A percentile compares a stretch with the other conserved stretches of the same genome.
These are phyloP conservation scores for Terfezia boudieri DNA, from an alignment of 495 filamentous ascomycete genomes.

Conservation along the genomic window DNA sequence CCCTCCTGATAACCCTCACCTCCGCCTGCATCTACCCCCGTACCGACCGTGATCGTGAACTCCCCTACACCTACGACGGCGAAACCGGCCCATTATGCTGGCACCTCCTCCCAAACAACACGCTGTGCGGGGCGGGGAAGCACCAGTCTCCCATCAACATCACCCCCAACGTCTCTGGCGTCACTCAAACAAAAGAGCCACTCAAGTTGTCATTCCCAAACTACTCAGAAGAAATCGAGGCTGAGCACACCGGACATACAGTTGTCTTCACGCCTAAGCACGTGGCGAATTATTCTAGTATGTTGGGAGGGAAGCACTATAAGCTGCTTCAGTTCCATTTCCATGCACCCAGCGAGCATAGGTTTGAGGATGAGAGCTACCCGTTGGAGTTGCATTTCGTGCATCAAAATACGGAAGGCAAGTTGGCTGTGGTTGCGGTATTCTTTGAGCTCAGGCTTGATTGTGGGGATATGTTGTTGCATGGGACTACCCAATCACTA, in stretches of 20 bases:
- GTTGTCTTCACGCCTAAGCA: slow-evolving; percentile 6
- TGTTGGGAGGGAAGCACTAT: slow-evolving; percentile 26
- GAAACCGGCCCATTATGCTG: slow-evolving; percentile 34
- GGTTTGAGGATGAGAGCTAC: slow-evolving; percentile 27
- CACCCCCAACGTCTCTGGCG: slow-evolving; percentile 18
- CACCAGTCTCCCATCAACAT: slow-evolving; percentile 42
- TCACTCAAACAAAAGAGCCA: background rate
- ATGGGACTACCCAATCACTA: background rate
- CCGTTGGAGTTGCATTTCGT: slow-evolving; percentile 47
- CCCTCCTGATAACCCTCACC: slow-evolving; percentile 3
- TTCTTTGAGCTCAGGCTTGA: slow-evolving; percentile 33
- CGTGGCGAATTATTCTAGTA: slow-evolving; percentile 4
- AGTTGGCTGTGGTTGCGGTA: slow-evolving; percentile 33
- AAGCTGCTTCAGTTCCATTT: slow-evolving; percentile 44
- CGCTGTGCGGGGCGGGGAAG: slow-evolving; percentile 29
- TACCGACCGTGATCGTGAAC: slow-evolving; percentile 13
- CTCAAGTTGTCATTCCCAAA: slow-evolving; percentile 4
- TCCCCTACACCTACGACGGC: slow-evolving; percentile 30
- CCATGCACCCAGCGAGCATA: slow-evolving; percentile 47
- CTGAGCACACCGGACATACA: slow-evolving; percentile 15
- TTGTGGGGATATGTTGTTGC: slow-evolving; percentile 1
- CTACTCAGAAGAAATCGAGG: background rate
- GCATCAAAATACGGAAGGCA: slow-evolving; percentile 21
- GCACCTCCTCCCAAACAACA: slow-evolving; percentile 25
- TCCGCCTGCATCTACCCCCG: slow-evolving; percentile 16